phyloP scores from a whole-genome alignment of 331 rosid genomes.

The Pyracantha coccinea region DNA sequence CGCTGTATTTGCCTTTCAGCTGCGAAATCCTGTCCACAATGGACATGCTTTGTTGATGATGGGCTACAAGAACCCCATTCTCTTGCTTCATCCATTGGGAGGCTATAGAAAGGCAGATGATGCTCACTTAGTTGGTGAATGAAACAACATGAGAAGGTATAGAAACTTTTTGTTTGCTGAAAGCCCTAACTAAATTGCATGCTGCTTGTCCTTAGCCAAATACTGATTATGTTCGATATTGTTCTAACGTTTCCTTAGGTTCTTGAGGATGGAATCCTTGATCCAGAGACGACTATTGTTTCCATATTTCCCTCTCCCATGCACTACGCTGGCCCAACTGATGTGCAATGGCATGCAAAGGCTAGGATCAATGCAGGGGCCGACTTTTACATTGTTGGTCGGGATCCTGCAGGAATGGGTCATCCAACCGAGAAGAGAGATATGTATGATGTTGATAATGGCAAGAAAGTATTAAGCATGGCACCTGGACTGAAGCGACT shows the following conservation, averaged over 20 bases:
- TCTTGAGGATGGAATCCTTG: constrained; percentile 96
- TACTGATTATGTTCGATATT: not conserved
- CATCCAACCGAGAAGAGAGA: constrained; percentile 90
- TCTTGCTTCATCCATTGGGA: constrained; percentile 93
- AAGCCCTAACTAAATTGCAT: too few species aligned
- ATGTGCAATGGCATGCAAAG: constrained; percentile 99
- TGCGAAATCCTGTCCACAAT: constrained; percentile 93
- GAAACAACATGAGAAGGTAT: constrained; percentile 96
- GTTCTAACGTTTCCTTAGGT: constrained; percentile 38
- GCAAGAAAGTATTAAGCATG: constrained; percentile 95
- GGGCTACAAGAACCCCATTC: constrained; percentile 93
- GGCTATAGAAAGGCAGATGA: constrained; percentile 98
- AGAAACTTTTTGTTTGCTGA: not conserved
- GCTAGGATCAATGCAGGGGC: constrained; percentile 99
- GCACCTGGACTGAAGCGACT: constrained; percentile 95
- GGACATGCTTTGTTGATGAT: constrained; percentile 98
- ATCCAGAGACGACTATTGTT: constrained; percentile 94
- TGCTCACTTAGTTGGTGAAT: constrained; percentile 89
- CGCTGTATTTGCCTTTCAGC: constrained; percentile 96
- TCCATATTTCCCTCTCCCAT: constrained; percentile 98
- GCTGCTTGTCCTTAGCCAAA: not conserved
- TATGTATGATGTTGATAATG: constrained; percentile 90
- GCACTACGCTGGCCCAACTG: constrained; percentile 99
- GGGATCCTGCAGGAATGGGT: constrained; percentile 98
- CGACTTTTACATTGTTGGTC: constrained; percentile 93